Evolutionary conservation across 768 basidiomycete genomes (phyloP), one percentile per base, ranked within the genome.

Genomic region (Mycena olivaceomarginata): DNA sequence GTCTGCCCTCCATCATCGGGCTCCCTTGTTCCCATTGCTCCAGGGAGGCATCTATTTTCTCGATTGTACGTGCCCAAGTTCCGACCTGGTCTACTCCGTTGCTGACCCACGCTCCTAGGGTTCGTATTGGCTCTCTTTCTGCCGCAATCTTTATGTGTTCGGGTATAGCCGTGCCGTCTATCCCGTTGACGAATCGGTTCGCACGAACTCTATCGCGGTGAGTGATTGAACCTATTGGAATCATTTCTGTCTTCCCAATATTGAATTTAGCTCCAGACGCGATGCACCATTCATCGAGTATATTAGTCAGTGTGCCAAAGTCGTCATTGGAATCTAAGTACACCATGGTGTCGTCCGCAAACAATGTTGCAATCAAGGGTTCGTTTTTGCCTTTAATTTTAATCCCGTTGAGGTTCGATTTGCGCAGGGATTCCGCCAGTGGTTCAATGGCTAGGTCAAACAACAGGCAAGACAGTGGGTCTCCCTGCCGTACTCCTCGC

Each of bases 1-100:
- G n/a, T n/a, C 39, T 16, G 0, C 80, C 81, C 80, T 79, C 72
- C 41, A 46, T 45, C 5, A 76, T 25, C 25, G 25, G 25, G 2
- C 25, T 25, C 25, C 25, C 25, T 25, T 25, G 25, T 25, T 25
- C 25, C 74, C 67, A 72, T 39, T 22, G 45, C 5, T 65, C 46
- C 0, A 72, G 63, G 2, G 62, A 22, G 2, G 4, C 16, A 31
- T 72, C 71, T 2, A 72, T 65, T 40, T 72, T 72, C 1, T 72
- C 62, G 5, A 72, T 7, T 2, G 60, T 65, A n/a, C 46, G 3
- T 18, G 41, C 3, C 71, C 71, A 72, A 2, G 48, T 53, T 1
- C 18, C n/a, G 4, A 63, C 60, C 13, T 72, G 43, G 8, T 64
- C 62, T 1, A 72, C n/a, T 0, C 16, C 15, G 25, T 72, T 72